phyloP scores from a whole-genome alignment of 2,329 filamentous ascomycete genomes.

The Penicillium sp. region DNA sequence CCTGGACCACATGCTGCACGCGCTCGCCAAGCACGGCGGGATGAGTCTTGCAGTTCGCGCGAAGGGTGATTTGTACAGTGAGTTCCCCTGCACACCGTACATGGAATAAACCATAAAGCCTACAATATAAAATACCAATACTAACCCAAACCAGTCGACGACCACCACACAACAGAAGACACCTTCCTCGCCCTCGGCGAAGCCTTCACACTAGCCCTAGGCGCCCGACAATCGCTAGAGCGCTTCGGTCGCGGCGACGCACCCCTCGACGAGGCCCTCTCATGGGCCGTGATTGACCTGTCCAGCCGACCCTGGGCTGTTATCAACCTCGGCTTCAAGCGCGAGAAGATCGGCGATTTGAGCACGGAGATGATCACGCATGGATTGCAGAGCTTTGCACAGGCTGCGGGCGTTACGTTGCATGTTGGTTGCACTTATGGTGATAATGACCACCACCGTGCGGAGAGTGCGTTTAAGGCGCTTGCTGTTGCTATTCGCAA shows the following conservation, averaged over 20 bases:
- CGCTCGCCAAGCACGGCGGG: constrained; percentile 89
- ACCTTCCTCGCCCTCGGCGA: constrained; percentile 85
- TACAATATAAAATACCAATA: background rate
- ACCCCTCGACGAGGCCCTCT: constrained; percentile 92
- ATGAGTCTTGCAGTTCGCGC: constrained; percentile 86
- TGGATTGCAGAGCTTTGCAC: constrained; percentile 90
- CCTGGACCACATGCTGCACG: constrained; percentile 98
- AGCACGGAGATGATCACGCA: constrained; percentile 97
- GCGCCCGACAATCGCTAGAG: constrained; percentile 74
- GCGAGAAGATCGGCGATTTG: constrained; percentile 91
- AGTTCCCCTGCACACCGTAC: constrained; percentile 33
- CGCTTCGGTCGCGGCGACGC: constrained; percentile 91
- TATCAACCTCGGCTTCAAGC: constrained; percentile 76
- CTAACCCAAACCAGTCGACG: constrained; percentile 66
- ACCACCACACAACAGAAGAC: constrained; percentile 98
- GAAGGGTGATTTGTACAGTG: constrained; percentile 88
- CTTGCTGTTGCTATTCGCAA: constrained; percentile 79
- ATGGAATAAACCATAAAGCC: background rate
- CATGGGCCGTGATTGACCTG: constrained; percentile 89
- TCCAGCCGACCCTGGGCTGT: constrained; percentile 88
- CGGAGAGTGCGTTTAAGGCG: constrained; percentile 97
- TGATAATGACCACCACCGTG: constrained; percentile 91
- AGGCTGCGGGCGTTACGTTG: constrained; percentile 84
- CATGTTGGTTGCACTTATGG: constrained; percentile 92
- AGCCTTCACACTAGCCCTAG: constrained; percentile 79